A percentile compares a stretch with the other conserved stretches of the same genome.
These are phyloP conservation scores for Carpinus viminea DNA, from an alignment of 306 rosid species.

Conservation along the genomic window DNA sequence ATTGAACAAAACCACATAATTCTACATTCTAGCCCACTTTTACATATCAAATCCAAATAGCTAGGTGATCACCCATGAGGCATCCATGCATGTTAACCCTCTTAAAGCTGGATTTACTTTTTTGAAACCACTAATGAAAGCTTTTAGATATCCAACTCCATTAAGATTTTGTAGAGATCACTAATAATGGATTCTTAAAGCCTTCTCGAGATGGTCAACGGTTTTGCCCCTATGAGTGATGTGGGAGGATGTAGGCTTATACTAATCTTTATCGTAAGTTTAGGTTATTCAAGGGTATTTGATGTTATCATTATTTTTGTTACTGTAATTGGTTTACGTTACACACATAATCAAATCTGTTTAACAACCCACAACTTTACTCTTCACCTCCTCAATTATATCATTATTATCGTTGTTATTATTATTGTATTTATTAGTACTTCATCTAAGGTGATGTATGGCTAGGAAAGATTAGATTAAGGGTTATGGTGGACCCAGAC, in stretches of 20 bases:
- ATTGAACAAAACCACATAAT: background rate
- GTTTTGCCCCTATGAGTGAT: background rate
- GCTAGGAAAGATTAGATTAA: background rate
- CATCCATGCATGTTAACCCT: background rate
- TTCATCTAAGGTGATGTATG: background rate
- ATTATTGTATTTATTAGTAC: background rate
- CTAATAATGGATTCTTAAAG: background rate
- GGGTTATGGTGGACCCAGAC: background rate
- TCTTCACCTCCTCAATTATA: background rate
- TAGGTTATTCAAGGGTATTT: background rate
- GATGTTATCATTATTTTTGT: background rate
- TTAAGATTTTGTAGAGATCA: background rate
- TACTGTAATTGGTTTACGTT: background rate
- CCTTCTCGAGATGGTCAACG: background rate
- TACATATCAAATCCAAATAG: background rate
- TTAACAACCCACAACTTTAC: background rate
- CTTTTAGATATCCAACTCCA: background rate
- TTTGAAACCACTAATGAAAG: background rate
- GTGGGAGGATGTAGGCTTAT: background rate
- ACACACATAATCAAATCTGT: background rate
- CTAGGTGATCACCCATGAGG: background rate
- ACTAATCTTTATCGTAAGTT: background rate
- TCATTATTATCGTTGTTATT: background rate
- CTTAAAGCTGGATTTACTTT: background rate
- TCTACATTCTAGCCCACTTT: background rate